phyloP scores from a whole-genome alignment of 345 rosid species.

The Eucalyptus coolabah region DNA sequence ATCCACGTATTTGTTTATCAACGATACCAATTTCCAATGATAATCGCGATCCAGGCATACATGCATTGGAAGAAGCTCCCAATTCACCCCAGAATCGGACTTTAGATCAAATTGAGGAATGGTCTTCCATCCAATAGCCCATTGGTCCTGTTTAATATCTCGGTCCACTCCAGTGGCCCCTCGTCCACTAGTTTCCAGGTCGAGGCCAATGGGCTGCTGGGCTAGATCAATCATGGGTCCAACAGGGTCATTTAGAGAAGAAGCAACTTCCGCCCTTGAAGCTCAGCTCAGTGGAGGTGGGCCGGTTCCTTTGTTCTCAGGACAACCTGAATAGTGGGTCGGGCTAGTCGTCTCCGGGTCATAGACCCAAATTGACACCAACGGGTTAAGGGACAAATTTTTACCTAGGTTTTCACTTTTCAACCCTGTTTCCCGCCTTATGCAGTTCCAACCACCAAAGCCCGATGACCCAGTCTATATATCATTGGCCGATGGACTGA shows the following conservation, averaged over 20 bases:
- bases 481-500: background rate
- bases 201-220: background rate
- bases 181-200: background rate
- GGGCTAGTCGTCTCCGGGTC: background rate
- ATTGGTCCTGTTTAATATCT: background rate
- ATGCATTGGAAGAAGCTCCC: background rate
- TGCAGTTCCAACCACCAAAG: background rate
- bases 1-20: background rate
- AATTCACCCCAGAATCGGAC: background rate
- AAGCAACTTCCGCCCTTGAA: background rate
- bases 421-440: background rate
- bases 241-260: background rate
- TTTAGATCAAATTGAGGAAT: background rate
- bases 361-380: background rate
- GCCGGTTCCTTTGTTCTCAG: background rate
- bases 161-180: background rate
- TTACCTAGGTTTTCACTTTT: background rate
- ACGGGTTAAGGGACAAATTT: background rate
- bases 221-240: background rate
- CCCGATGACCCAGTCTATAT: background rate
- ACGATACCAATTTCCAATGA: background rate
- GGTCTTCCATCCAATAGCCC: background rate
- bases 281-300: background rate
- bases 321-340: background rate
- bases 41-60: rapidly evolving